Conservation (phyloP, 306 rosid genomes). For the Malus domestica region DNA sequence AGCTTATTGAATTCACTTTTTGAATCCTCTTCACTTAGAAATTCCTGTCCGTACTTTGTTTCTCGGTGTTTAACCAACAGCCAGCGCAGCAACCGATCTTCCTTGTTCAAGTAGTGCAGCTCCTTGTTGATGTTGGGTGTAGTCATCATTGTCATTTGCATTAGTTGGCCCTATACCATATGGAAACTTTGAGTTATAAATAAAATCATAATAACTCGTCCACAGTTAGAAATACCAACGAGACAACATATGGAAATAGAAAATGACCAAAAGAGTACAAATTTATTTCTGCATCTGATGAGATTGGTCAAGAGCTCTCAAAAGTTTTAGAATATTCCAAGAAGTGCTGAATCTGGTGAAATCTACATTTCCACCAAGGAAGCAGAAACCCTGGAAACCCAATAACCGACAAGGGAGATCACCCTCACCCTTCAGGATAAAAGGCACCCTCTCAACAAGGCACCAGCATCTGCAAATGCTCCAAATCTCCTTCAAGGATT, state of each 20-base stretch:
- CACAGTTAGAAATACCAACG: background rate
- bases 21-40: slow-evolving; percentile 32
- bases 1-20: slow-evolving; percentile 20
- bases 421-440: background rate
- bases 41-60: slow-evolving; percentile 38
- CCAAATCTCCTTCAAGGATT: background rate
- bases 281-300: background rate
- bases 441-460: background rate
- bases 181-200: background rate
- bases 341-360: background rate
- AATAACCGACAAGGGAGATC: background rate
- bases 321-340: background rate
- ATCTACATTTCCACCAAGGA: background rate
- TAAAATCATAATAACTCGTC: background rate
- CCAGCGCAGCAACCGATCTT: slow-evolving; percentile 79
- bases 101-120: slow-evolving; percentile 89
- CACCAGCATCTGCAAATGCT: background rate
- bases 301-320: background rate
- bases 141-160: slow-evolving; percentile 98
- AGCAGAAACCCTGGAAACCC: background rate
- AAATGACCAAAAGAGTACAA: background rate
- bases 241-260: background rate
- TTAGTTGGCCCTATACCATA: slow-evolving; percentile 58
- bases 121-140: slow-evolving; percentile 83
- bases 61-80: slow-evolving; percentile 70